Evolutionary conservation across 176 grass and related monocot genomes (phyloP).

Genomic region (Thalia dealbata): DNA sequence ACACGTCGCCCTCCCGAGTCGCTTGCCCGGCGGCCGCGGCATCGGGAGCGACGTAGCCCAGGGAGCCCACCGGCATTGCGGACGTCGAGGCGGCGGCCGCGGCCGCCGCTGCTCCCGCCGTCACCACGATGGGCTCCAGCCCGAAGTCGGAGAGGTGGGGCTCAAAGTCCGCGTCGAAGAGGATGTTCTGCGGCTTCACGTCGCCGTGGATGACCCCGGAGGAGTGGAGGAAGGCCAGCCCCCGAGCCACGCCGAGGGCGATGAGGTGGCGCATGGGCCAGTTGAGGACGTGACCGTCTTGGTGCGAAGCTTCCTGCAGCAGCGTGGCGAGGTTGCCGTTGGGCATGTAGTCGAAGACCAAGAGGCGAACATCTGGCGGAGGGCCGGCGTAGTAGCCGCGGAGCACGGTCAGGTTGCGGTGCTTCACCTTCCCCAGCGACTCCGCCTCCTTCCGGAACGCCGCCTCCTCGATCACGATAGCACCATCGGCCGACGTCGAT

Average conservation of each 20-base stretch:
- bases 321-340: conserved; percentile 93
- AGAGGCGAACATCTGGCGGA: conserved; percentile 76
- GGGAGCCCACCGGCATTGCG: conserved; percentile 52
- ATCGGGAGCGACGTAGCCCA: conserved; percentile 85
- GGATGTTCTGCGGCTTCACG: conserved; percentile 83
- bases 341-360: conserved; percentile 99
- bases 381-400: conserved; percentile 94
- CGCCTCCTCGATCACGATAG: conserved; percentile 76
- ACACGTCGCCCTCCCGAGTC: conserved; percentile 85
- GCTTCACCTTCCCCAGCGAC: conserved; percentile 89
- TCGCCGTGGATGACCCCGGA: conserved; percentile 88
- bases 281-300: conserved; percentile 92
- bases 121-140: conserved; percentile 86
- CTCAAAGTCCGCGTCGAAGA: conserved; percentile 95
- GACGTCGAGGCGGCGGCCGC: conserved; percentile 49
- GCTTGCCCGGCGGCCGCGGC: conserved; percentile 64
- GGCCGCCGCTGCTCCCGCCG: conserved; percentile 51
- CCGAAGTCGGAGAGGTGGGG: conserved; percentile 92
- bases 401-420: conserved; percentile 86
- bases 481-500: conserved; percentile 72
- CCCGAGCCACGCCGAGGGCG: conserved; percentile 75
- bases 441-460: conserved; percentile 94
- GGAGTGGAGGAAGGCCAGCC: conserved; percentile 75
- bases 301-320: conserved; percentile 92
- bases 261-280: conserved; percentile 99